These are phyloP conservation scores for Boletus rubescentipes DNA, from an alignment of 768 basidiomycete species.

Conservation along the genomic window DNA sequence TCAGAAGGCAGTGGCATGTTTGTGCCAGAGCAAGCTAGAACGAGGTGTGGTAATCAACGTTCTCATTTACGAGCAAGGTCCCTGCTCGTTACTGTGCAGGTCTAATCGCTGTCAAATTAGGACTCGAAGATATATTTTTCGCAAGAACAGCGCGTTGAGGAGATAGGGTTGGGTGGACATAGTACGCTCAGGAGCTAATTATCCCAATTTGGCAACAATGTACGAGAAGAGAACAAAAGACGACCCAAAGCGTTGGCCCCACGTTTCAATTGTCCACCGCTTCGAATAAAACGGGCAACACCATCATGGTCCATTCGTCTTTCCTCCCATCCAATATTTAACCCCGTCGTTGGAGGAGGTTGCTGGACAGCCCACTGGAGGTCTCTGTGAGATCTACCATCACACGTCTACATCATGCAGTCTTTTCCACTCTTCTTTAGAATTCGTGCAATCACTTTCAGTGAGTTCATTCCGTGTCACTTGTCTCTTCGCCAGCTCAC, in stretches of 20 bases:
- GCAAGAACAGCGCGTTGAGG: background rate
- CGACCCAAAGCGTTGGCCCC: background rate
- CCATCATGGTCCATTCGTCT: background rate
- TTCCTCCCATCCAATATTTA: constrained; percentile 6
- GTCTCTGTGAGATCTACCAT: constrained; percentile 22
- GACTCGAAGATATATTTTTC: background rate
- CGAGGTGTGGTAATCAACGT: too few species aligned
- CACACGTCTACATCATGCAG: constrained; percentile 22
- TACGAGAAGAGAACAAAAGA: constrained; percentile 19
- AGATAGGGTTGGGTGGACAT: too few species aligned
- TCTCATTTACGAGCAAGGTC: too few species aligned
- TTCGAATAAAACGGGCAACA: constrained; percentile 7
- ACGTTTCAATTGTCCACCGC: constrained; percentile 18
- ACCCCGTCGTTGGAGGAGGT: constrained; percentile 17
- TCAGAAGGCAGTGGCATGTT: too few species aligned
- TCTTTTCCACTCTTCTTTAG: constrained; percentile 32
- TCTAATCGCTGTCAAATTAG: background rate
- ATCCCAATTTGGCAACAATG: background rate
- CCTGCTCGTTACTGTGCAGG: too few species aligned
- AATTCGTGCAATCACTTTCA: constrained; percentile 29
- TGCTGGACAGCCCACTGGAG: constrained; percentile 16
- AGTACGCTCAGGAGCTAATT: constrained; percentile 19
- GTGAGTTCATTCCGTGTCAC: constrained; percentile 16
- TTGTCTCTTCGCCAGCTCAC: background rate
- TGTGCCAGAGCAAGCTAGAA: too few species aligned